Evolutionary conservation across 257 asterid species (phyloP).

Genomic region (Ehretia macrophylla): DNA sequence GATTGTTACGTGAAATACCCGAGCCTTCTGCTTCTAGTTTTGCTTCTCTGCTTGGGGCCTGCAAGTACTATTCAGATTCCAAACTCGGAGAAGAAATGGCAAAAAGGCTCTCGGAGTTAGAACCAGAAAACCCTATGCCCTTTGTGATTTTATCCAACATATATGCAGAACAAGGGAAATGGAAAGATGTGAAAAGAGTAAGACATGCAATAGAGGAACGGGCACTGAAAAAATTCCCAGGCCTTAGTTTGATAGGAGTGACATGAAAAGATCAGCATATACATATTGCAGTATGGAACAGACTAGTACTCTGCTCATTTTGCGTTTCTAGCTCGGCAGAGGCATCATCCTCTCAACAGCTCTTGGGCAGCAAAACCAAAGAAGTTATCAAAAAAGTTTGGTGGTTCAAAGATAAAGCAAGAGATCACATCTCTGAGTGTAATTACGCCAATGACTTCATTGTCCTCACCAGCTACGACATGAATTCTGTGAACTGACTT

Average conservation of each 20-base stretch:
- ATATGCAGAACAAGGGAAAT: constrained; percentile 70
- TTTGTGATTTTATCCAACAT: constrained; percentile 78
- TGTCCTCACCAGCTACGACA: constrained; percentile 38
- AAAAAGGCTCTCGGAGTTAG: constrained; percentile 48
- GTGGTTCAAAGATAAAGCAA: constrained; percentile 76
- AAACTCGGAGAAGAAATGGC: constrained; percentile 60
- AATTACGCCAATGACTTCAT: constrained; percentile 54
- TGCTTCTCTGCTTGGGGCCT: constrained; percentile 69
- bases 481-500: constrained; percentile 69
- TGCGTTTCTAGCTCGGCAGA: constrained; percentile 31
- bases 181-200: constrained; percentile 65
- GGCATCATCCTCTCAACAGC: constrained; percentile 26
- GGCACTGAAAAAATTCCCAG: constrained; percentile 56
- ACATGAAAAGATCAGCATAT: constrained; percentile 21
- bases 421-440: constrained; percentile 87
- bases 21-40: constrained; percentile 41
- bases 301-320: neutral
- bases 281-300: neutral
- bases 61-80: constrained; percentile 48
- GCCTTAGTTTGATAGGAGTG: constrained; percentile 44
- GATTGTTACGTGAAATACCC: constrained; percentile 48
- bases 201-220: constrained; percentile 49
- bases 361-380: constrained; percentile 67
- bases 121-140: constrained; percentile 69
- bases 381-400: constrained; percentile 59